Percentiles rank a stretch among this genome's conserved stretches.
phyloP scores from a whole-genome alignment of 331 rosid species.

The Prunus yedoensis region DNA sequence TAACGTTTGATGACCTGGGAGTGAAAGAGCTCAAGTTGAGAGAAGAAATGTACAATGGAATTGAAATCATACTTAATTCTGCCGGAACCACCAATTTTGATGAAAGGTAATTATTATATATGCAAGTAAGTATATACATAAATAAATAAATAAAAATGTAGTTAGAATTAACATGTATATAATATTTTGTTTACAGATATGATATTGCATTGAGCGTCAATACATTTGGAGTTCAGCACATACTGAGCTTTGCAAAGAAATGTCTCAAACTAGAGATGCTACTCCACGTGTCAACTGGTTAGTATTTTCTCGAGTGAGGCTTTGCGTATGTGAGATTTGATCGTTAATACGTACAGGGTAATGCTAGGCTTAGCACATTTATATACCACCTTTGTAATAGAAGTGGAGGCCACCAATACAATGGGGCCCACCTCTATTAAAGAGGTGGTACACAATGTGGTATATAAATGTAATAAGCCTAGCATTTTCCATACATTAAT shows the following conservation, averaged over 20 bases:
- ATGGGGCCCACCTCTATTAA: no score
- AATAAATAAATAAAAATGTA: no score
- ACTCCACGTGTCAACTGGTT: conserved; percentile 61
- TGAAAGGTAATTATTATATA: conserved; percentile 24
- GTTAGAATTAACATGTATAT: no score
- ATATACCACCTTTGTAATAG: no score
- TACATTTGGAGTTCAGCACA: conserved; percentile 54
- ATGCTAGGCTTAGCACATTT: background rate
- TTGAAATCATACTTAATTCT: conserved; percentile 52
- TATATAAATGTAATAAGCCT: no score
- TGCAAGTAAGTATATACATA: no score
- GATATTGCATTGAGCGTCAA: conserved; percentile 66
- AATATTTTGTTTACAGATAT: conserved; percentile 31
- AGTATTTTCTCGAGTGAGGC: background rate
- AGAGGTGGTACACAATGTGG: no score
- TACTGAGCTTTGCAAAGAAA: conserved; percentile 51
- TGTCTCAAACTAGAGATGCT: conserved; percentile 45
- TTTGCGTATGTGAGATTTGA: no score
- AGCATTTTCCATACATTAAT: no score
- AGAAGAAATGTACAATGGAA: conserved; percentile 36
- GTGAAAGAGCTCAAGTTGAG: conserved; percentile 36
- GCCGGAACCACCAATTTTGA: conserved; percentile 57
- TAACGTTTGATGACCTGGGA: conserved; percentile 39
- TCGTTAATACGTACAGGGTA: no score
- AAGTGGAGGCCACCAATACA: no score